phyloP scores from a whole-genome alignment of 1,139 yeast species.

The Kurtzmaniella quercitrusa region DNA sequence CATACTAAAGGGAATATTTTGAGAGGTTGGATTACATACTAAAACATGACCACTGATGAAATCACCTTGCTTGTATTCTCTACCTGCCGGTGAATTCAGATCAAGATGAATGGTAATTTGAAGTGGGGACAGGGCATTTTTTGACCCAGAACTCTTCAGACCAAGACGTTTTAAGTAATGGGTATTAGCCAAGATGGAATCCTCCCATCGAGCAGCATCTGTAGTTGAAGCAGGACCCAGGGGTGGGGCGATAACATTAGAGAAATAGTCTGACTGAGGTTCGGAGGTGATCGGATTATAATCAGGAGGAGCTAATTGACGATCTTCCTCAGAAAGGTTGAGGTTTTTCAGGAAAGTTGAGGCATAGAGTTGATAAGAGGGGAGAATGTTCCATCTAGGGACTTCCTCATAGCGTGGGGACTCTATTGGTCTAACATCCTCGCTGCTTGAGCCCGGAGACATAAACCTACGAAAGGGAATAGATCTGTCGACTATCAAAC shows the following conservation, averaged over 20 bases:
- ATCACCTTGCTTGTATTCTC: conserved; percentile 53
- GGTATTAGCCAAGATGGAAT: conserved; percentile 21
- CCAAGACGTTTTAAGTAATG: conserved; percentile 18
- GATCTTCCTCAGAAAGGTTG: conserved; percentile 19
- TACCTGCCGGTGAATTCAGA: conserved; percentile 12
- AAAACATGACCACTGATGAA: conserved; percentile 50
- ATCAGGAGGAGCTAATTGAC: conserved; percentile 18
- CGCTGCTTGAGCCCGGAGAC: not conserved
- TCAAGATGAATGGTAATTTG: conserved; percentile 17
- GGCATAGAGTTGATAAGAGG: conserved; percentile 22
- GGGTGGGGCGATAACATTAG: conserved; percentile 4
- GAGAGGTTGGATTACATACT: conserved; percentile 37
- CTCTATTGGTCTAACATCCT: not conserved
- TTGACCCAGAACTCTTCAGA: conserved; percentile 3
- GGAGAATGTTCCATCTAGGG: conserved; percentile 24
- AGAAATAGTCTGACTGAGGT: conserved; percentile 1
- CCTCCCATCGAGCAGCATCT: conserved; percentile 18
- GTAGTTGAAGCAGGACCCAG: conserved; percentile 4
- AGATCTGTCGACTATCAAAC: not conserved
- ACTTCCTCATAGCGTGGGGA: conserved; percentile 24
- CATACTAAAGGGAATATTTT: conserved; percentile 49
- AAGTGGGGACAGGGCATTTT: not conserved
- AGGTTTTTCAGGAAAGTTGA: conserved; percentile 23
- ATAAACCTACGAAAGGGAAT: not conserved
- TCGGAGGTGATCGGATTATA: conserved; percentile 11